A percentile compares a stretch with the other conserved stretches of the same genome.
These are phyloP conservation scores for Fremontodendron californicum DNA, from an alignment of 345 rosid species.

Conservation along the genomic window DNA sequence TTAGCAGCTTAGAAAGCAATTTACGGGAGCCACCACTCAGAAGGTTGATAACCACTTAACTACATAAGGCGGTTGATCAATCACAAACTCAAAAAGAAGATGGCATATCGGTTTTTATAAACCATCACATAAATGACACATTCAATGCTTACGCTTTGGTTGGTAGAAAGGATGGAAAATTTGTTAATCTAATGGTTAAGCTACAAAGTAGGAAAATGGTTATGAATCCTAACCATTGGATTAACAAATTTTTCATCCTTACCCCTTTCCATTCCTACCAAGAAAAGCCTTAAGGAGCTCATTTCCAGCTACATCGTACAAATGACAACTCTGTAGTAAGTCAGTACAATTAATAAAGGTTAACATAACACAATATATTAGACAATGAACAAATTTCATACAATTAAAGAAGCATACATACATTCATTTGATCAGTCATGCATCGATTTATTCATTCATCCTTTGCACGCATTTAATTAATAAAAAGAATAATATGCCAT, in stretches of 20 bases:
- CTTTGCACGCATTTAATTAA: too few species aligned
- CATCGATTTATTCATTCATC: too few species aligned
- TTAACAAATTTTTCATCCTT: neutral
- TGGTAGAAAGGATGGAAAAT: neutral
- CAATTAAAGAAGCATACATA: too few species aligned
- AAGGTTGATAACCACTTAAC: neutral
- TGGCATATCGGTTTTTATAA: neutral
- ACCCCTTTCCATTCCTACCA: too few species aligned
- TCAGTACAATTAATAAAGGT: neutral
- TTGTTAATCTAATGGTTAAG: neutral
- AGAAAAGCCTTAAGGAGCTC: neutral
- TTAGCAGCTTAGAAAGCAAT: conserved; percentile 19
- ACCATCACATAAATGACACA: neutral
- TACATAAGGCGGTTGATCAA: neutral
- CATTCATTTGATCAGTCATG: too few species aligned
- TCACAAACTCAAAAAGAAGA: neutral
- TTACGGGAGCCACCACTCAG: conserved; percentile 5
- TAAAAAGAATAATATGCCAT: too few species aligned
- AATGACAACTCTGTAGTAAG: conserved; percentile 5
- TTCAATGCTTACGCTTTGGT: neutral
- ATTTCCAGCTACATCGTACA: neutral
- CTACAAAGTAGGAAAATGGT: neutral
- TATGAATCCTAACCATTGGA: neutral
- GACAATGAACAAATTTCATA: neutral
- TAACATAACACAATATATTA: neutral